Base-by-base conservation (phyloP, 2,329 filamentous ascomycete genomes). In the Didymella lethalis region DNA sequence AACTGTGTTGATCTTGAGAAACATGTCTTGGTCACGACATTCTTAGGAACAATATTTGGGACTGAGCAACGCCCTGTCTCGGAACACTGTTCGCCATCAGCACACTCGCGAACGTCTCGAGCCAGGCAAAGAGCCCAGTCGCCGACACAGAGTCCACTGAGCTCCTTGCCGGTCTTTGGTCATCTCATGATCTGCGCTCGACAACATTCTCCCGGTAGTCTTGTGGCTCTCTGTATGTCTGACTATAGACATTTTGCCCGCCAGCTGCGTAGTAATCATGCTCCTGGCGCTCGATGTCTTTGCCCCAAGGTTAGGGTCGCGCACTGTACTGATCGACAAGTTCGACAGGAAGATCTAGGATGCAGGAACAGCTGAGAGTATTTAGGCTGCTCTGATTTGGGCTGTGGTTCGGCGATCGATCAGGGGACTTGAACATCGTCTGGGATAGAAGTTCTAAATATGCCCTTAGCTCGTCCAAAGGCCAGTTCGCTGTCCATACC, bases 401-500 rank as follows among this genome's bases (percentile, higher is more conserved):
- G 6, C 32, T 5, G 16, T n/a, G 16, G 16, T 5, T n/a, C 32
- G 6, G 16, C 16, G 32, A 4, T 36, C 3, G 7, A 16, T 36
- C 10, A 3, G 16, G n/a, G 14, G 10, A 4, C 10, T 38, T 4
- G 2, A 26, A 34, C 10, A n/a, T 40, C n/a, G 11, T 3, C 23
- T 18, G 20, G 5, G 6, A 14, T 31, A 32, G 18, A n/a, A 23
- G n/a, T 23, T 36, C 26, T 5, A 16, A 52, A 7, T 2, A 65
- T 67, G 63, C 32, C 51, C 2, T 38, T 57, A 6, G 25, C 45
- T n/a, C 64, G 58, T 7, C 62, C 61, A 10, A 59, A 59, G 32
- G 62, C 55, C 10, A 46, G 10, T 10, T 66, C 64, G 18, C 66
- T 66, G n/a, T 55, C 49, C 18, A 65, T 68, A 29, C 52, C 57